Percentiles rank a stretch among this genome's conserved stretches.
Conservation (phyloP, 805 yeast species). For the Ogataea parapolymorpha region DNA sequence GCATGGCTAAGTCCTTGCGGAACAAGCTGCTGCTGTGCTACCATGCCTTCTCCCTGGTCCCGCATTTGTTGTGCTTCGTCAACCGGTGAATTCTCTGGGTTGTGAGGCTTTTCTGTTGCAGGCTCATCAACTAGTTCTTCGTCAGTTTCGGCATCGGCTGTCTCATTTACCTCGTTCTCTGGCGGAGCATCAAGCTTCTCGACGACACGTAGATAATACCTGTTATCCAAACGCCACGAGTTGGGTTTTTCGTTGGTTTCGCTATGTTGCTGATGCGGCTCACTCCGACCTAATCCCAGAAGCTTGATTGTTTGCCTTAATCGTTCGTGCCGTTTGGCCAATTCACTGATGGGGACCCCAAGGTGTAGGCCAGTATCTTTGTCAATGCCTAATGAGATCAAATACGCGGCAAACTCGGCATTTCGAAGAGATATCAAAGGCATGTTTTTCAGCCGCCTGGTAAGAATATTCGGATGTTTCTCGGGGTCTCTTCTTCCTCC, state of each 20-base stretch:
- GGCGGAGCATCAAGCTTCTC: constrained; percentile 10
- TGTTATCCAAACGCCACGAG: constrained; percentile 1
- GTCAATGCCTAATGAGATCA: constrained; percentile 13
- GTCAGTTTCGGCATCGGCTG: neutral
- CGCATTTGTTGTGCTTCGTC: neutral
- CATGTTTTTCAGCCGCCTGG: constrained; percentile 24
- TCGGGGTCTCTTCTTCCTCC: constrained; percentile 21
- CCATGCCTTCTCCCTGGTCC: neutral
- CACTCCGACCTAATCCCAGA: neutral
- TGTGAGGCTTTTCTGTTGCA: neutral
- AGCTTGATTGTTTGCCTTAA: constrained; percentile 12
- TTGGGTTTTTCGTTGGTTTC: neutral
- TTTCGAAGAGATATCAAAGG: constrained; percentile 29
- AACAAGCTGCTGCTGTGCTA: neutral
- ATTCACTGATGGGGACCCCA: constrained; percentile 7
- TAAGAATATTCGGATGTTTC: constrained; percentile 22
- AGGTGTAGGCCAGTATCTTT: constrained; percentile 5
- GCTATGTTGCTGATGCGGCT: neutral
- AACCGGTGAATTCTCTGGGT: neutral
- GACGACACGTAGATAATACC: constrained; percentile 11
- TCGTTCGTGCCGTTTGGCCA: constrained; percentile 26
- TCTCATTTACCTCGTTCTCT: constrained; percentile 4
- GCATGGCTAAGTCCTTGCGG: neutral
- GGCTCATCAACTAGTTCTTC: neutral
- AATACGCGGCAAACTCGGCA: constrained; percentile 19